Evolutionary conservation across 179 eudicot genomes (phyloP).

Genomic region (Beta lomatogona): DNA sequence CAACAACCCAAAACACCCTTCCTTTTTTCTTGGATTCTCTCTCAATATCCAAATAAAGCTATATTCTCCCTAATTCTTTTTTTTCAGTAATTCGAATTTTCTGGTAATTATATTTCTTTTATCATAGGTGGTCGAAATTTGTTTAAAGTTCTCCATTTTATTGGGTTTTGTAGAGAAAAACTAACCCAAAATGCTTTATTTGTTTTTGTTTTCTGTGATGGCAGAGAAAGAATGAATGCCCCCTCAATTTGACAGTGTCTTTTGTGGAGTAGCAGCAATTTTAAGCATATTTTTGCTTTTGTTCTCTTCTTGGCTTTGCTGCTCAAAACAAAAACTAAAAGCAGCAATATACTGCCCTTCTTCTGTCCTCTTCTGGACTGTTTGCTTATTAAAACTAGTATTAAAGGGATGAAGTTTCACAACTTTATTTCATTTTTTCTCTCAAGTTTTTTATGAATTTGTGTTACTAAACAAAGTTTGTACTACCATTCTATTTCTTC

Average conservation of each 20-base stretch:
- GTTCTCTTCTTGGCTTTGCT: slow-evolving; percentile 19
- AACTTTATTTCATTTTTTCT: not conserved
- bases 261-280: slow-evolving; percentile 19
- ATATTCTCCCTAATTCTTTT: slow-evolving; percentile 13
- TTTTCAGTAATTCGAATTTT: slow-evolving; percentile 22
- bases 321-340: slow-evolving; percentile 17
- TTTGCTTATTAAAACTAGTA: not conserved
- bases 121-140: slow-evolving; percentile 23
- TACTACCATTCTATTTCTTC: not conserved
- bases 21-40: slow-evolving; percentile 43
- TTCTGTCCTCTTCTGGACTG: slow-evolving; percentile 8
- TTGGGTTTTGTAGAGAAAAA: slow-evolving; percentile 20
- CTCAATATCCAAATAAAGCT: slow-evolving; percentile 14
- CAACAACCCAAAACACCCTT: slow-evolving; percentile 27
- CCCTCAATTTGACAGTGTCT: slow-evolving; percentile 18
- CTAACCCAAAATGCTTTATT: not conserved
- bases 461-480: slow-evolving; percentile 10
- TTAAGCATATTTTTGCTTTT: slow-evolving; percentile 20
- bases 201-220: not conserved
- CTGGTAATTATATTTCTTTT: slow-evolving; percentile 17
- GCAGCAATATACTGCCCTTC: not conserved
- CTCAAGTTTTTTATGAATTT: slow-evolving; percentile 25
- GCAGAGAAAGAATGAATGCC: slow-evolving; percentile 22
- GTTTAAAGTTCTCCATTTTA: slow-evolving; percentile 4
- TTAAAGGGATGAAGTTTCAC: slow-evolving; percentile 20